Evolutionary conservation across 2,329 filamentous ascomycete genomes (phyloP).

Genomic region (Claviceps cyperi): DNA sequence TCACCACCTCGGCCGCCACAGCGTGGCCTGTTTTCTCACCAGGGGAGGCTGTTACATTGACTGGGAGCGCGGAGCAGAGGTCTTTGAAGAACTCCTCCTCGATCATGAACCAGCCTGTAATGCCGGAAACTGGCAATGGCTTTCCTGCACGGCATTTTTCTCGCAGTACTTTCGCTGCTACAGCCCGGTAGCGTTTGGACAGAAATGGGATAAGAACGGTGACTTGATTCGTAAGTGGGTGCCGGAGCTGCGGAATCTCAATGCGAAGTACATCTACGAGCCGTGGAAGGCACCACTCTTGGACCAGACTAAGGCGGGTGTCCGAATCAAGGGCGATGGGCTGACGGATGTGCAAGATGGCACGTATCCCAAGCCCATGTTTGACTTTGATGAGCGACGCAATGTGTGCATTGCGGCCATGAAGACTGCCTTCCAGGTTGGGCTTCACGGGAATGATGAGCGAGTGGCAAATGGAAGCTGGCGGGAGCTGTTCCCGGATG

Average conservation of each 20-base stretch:
- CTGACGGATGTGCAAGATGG: constrained; percentile 26
- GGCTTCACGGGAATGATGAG: constrained; percentile 48
- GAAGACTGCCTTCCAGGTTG: constrained; percentile 55
- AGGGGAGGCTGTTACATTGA: constrained; percentile 63
- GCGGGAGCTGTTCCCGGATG: constrained; percentile 29
- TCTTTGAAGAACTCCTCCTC: constrained; percentile 62
- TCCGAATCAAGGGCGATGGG: constrained; percentile 43
- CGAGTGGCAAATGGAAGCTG: constrained; percentile 47
- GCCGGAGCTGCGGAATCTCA: constrained; percentile 47
- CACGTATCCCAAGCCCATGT: constrained; percentile 61
- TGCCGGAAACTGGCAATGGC: constrained; percentile 65
- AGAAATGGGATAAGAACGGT: constrained; percentile 62
- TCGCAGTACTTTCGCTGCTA: constrained; percentile 58
- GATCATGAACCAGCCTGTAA: constrained; percentile 66
- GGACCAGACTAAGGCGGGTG: constrained; percentile 56
- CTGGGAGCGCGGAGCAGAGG: constrained; percentile 66
- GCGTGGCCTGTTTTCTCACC: constrained; percentile 71
- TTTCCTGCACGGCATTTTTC: constrained; percentile 63
- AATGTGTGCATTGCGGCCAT: constrained; percentile 49
- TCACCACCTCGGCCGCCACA: constrained; percentile 62
- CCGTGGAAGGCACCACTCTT: constrained; percentile 58
- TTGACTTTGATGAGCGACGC: constrained; percentile 53
- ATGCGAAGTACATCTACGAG: constrained; percentile 63
- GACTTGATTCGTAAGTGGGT: constrained; percentile 49
- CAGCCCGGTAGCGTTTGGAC: constrained; percentile 54